phyloP scores from a whole-genome alignment of 1,139 yeast genomes.

The Geotrichum carabidarum region DNA sequence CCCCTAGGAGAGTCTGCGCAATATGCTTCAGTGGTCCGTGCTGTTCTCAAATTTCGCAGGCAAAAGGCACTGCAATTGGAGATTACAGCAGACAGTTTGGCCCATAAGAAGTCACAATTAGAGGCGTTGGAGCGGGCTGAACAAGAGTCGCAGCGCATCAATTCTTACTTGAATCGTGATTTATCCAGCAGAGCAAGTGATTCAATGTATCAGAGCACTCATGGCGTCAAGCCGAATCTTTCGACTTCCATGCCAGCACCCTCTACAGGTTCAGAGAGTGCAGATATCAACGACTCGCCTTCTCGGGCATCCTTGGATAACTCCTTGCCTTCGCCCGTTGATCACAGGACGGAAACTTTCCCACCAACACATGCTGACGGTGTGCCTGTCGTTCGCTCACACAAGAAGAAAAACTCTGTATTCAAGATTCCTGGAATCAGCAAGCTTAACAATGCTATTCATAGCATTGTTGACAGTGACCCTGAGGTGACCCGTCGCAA shows the following conservation, averaged over 20 bases:
- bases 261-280: background rate
- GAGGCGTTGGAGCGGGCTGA: slow-evolving; percentile 41
- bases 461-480: slow-evolving; percentile 65
- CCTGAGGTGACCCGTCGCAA: slow-evolving; percentile 62
- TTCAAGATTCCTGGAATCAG: slow-evolving; percentile 46
- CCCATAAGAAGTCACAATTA: slow-evolving; percentile 38
- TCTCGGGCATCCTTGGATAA: slow-evolving; percentile 5
- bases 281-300: background rate
- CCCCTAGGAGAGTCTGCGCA: slow-evolving; percentile 81
- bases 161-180: slow-evolving; percentile 32
- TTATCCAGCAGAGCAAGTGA: background rate
- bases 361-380: slow-evolving; percentile 32
- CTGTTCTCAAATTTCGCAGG: slow-evolving; percentile 64
- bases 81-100: slow-evolving; percentile 52
- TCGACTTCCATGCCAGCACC: background rate
- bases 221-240: slow-evolving; percentile 8
- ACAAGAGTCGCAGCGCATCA: slow-evolving; percentile 41
- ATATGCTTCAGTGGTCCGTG: slow-evolving; percentile 61
- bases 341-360: slow-evolving; percentile 16
- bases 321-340: background rate
- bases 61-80: slow-evolving; percentile 67
- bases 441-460: slow-evolving; percentile 58
- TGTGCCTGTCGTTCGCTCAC: slow-evolving; percentile 21
- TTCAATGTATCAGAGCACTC: slow-evolving; percentile 4
- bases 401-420: slow-evolving; percentile 32